A percentile compares a stretch with the other conserved stretches of the same genome.
Evolutionary conservation across 2,329 filamentous ascomycete genomes (phyloP).

Genomic region (Colletotrichum endophyticum): DNA sequence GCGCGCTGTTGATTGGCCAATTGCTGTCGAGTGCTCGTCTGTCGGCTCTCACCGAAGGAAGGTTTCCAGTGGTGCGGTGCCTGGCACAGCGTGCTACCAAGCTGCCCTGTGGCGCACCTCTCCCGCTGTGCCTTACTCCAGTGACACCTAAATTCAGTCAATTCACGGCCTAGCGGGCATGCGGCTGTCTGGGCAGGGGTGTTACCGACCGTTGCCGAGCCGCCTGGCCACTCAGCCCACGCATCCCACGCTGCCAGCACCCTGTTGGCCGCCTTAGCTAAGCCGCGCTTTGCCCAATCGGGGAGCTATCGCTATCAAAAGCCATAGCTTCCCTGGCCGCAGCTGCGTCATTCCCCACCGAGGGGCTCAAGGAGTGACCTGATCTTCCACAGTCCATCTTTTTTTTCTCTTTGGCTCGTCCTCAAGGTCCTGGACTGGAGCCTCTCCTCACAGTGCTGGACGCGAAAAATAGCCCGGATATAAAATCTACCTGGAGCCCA

Average conservation of each 20-base stretch:
- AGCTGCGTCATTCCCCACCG: constrained; percentile 20
- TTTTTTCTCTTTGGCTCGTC: neutral
- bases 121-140: neutral
- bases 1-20: neutral
- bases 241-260: neutral
- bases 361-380: constrained; percentile 20
- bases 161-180: constrained; percentile 2
- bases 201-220: constrained; percentile 18
- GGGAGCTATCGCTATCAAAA: neutral
- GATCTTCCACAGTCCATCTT: neutral
- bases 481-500: constrained; percentile 3
- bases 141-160: neutral
- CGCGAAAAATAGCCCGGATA: neutral
- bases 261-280: neutral
- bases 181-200: neutral
- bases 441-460: neutral
- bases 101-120: neutral
- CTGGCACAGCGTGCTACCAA: neutral
- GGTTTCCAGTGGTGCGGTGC: neutral
- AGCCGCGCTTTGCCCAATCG: neutral
- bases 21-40: neutral
- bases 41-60: neutral
- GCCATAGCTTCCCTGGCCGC: neutral
- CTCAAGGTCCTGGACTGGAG: neutral
- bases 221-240: neutral